Conservation (phyloP, 768 basidiomycete species). For the Mycena haematopus region DNA sequence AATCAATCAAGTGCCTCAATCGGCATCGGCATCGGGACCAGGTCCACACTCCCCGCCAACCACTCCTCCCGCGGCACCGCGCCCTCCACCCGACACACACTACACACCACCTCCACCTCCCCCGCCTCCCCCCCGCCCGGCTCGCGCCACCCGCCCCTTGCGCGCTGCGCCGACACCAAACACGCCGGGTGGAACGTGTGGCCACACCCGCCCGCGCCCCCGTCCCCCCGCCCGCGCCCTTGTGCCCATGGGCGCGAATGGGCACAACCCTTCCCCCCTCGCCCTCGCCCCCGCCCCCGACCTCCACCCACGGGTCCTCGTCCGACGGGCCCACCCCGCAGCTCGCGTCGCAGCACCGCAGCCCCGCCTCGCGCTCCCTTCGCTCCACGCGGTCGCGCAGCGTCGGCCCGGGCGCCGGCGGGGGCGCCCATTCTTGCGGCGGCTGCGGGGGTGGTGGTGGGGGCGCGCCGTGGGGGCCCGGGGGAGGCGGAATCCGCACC, state of each 20-base stretch:
- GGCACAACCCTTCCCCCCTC: background rate
- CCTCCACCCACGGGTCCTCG: conserved; percentile 61
- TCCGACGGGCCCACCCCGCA: conserved; percentile 81
- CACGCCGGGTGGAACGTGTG: conserved; percentile 79
- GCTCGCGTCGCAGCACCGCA: conserved; percentile 74
- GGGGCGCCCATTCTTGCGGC: conserved; percentile 57
- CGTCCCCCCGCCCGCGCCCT: conserved; percentile 21
- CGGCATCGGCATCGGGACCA: no score
- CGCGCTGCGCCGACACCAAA: conserved; percentile 70
- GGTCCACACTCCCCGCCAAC: conserved; percentile 32
- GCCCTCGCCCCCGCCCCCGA: conserved; percentile 34
- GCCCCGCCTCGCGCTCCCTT: conserved; percentile 72
- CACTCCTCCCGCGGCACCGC: conserved; percentile 65
- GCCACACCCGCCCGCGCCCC: conserved; percentile 42
- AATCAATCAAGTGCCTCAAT: no score
- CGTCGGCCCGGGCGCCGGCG: conserved; percentile 70
- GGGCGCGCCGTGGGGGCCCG: background rate
- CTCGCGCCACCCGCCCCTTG: conserved; percentile 64
- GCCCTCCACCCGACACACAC: conserved; percentile 72
- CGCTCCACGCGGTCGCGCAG: conserved; percentile 77
- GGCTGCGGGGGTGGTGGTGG: conserved; percentile 14
- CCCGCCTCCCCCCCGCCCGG: conserved; percentile 44
- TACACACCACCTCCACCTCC: conserved; percentile 79
- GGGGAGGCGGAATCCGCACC: background rate
- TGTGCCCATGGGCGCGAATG: conserved; percentile 46